These are phyloP conservation scores for Apiospora koreana DNA, from an alignment of 2,329 filamentous ascomycete species.

Conservation along the genomic window DNA sequence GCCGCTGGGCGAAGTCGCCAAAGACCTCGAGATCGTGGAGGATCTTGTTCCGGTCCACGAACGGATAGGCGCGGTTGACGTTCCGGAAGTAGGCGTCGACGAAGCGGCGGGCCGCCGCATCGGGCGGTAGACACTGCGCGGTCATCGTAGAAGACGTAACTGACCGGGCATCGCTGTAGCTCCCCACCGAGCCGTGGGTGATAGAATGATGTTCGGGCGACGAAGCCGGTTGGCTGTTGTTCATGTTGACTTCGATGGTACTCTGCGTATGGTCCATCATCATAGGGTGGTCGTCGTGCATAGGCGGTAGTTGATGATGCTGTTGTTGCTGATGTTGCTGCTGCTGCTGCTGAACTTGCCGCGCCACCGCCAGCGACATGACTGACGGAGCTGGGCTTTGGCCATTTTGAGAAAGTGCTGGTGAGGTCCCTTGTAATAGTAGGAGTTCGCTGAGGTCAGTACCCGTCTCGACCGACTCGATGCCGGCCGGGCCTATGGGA, in stretches of 20 bases:
- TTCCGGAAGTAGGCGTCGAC: slow-evolving; percentile 48
- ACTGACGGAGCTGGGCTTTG: slow-evolving; percentile 13
- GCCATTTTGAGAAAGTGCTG: slow-evolving; percentile 13
- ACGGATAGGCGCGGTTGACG: slow-evolving; percentile 47
- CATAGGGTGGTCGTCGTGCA: slow-evolving; percentile 13
- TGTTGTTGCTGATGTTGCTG: background rate
- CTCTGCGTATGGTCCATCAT: slow-evolving; percentile 11
- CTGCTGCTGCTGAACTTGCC: background rate
- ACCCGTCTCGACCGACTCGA: slow-evolving; percentile 40
- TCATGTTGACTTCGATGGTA: slow-evolving; percentile 10
- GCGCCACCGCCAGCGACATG: background rate
- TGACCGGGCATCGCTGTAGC: slow-evolving; percentile 1
- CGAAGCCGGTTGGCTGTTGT: slow-evolving; percentile 5
- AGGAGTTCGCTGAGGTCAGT: slow-evolving; percentile 27
- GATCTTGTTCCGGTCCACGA: slow-evolving; percentile 40
- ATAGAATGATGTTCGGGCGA: slow-evolving; percentile 11
- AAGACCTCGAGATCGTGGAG: slow-evolving; percentile 35
- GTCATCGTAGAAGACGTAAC: slow-evolving; percentile 7
- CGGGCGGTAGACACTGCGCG: slow-evolving; percentile 20
- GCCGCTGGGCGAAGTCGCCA: slow-evolving; percentile 23
- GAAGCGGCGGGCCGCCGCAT: slow-evolving; percentile 33
- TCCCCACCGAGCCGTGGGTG: slow-evolving; percentile 6
- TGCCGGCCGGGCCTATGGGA: slow-evolving; percentile 23
- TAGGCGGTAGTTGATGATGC: background rate
- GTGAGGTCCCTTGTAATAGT: slow-evolving; percentile 10